Evolutionary conservation across 768 basidiomycete species (phyloP).

Genomic region (Lactarius tabidus): DNA sequence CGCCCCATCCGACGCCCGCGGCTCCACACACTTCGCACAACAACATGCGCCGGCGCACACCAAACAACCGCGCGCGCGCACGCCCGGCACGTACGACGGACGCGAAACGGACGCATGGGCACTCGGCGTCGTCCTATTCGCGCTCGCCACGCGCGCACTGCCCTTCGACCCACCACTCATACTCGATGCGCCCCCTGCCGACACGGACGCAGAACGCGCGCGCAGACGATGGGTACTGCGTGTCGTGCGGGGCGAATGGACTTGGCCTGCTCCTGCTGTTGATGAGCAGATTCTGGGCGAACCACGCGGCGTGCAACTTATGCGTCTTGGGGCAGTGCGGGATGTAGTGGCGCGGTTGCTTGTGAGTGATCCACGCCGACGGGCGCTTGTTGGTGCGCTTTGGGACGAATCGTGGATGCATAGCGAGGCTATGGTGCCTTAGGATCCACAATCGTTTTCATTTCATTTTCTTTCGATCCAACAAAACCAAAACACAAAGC

Average conservation of each 20-base stretch:
- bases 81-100: slow-evolving; percentile 66
- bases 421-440: not conserved
- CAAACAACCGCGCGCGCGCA: slow-evolving; percentile 39
- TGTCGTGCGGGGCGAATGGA: slow-evolving; percentile 77
- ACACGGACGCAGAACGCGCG: slow-evolving; percentile 37
- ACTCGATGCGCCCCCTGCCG: slow-evolving; percentile 28
- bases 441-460: too few species aligned
- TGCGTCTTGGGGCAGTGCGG: slow-evolving; percentile 43
- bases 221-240: slow-evolving; percentile 61
- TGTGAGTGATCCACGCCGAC: slow-evolving; percentile 61
- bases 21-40: not conserved
- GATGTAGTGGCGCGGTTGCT: slow-evolving; percentile 58
- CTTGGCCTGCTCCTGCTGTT: slow-evolving; percentile 50
- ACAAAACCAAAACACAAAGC: not conserved
- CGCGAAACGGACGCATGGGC: slow-evolving; percentile 88
- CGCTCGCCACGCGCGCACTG: slow-evolving; percentile 61
- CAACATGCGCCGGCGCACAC: not conserved
- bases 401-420: slow-evolving; percentile 22
- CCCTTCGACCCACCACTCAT: slow-evolving; percentile 54
- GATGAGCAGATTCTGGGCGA: too few species aligned
- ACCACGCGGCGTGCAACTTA: slow-evolving; percentile 36
- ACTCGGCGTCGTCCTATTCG: slow-evolving; percentile 82
- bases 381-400: slow-evolving; percentile 53
- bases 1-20: slow-evolving; percentile 16
- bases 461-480: too few species aligned